Evolutionary conservation across 768 basidiomycete genomes (phyloP), one percentile per base, ranked within the genome.

Genomic region (Suillus discolor): DNA sequence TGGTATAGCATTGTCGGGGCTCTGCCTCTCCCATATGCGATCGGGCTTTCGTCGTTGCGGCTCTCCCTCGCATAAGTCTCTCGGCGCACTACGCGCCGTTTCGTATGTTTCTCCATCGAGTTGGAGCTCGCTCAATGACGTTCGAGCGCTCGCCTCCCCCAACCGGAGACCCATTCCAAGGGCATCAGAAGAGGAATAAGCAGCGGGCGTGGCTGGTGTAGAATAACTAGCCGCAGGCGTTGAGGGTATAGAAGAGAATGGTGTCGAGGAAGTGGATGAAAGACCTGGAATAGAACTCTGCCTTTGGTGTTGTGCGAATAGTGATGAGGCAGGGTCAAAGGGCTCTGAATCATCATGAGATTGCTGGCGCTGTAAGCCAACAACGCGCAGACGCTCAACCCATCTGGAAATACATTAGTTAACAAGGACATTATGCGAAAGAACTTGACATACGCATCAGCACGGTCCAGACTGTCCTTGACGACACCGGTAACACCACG

Each of bases 401-500:
- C 94, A 96, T 51, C 91, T 92, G 53, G 34, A 63, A 67, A 57
- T 15, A 25, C 16, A 25, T 64, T 18, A 62, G 20, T 38, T 3
- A 9, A 44, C 28, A 25, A 6, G 28, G 28, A 3, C 5, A 71
- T 25, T 34, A 44, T 15, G n/a, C n/a, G 62, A 68, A 42, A 62
- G 39, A 61, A 3, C 47, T 68, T 16, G 9, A 85, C 89, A 53
- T 75, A 94, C 87, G 90, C 85, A 74, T 96, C 95, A 38, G 94
- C 95, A 63, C 90, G 82, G 74, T 96, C 94, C 75, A 96, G 80
- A 67, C 89, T 92, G 67, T 96, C 95, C 71, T 89, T 90, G 66
- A 96, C 91, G 28, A 96, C 93, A 5, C 86, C 84, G n/a, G 93
- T 93, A 36, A 96, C 93, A 36, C 92, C 88, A 36, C 89, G 83